Conservation (phyloP, 345 rosid genomes). For the Citrus glauca region DNA sequence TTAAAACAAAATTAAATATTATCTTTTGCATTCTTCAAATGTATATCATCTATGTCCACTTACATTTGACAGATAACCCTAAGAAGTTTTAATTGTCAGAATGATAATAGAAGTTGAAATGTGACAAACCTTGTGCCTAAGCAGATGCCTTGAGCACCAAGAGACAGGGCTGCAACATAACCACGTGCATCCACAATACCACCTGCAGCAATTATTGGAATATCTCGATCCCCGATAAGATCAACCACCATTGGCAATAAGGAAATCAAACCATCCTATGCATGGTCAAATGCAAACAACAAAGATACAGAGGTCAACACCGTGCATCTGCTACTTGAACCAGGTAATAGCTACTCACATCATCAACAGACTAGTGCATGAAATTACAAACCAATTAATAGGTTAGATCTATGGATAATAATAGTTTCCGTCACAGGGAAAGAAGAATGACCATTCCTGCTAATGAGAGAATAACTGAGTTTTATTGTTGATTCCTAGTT, state of each 20-base stretch:
- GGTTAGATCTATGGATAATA: neutral
- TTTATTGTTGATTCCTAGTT: neutral
- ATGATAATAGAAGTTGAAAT: neutral
- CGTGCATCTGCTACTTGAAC: neutral
- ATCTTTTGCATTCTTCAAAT: neutral
- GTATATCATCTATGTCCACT: neutral
- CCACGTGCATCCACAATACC: conserved; percentile 80
- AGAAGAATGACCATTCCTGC: neutral
- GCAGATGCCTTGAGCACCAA: conserved; percentile 86
- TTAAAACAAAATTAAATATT: neutral
- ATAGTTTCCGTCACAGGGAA: neutral
- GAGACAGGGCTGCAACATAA: conserved; percentile 81
- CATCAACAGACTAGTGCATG: neutral
- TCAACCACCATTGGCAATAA: conserved; percentile 80
- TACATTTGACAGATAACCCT: neutral
- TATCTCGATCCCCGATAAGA: conserved; percentile 45
- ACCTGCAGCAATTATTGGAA: conserved; percentile 90
- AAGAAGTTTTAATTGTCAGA: neutral
- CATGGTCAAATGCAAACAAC: neutral
- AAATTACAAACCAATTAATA: neutral
- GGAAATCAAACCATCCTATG: conserved; percentile 63
- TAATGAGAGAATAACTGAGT: neutral
- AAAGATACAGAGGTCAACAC: neutral
- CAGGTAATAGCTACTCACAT: neutral
- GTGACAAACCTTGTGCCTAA: conserved; percentile 70